Percentiles rank a stretch among this genome's conserved stretches.
Conservation (phyloP, 768 basidiomycete genomes). For the Grammothele lineata region DNA sequence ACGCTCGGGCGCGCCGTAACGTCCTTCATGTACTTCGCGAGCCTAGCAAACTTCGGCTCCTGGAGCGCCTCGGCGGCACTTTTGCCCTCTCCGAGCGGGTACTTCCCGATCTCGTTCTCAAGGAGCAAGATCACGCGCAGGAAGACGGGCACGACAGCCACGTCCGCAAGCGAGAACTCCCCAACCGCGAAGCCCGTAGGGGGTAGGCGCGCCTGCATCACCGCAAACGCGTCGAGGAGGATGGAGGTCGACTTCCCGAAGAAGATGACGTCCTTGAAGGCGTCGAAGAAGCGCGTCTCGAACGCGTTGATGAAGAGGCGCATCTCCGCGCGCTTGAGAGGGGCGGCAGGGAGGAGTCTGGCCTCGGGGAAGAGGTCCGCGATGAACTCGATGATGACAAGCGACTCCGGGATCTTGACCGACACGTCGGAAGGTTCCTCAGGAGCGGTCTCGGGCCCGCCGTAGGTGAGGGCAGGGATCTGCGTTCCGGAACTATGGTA, state of each 20-base stretch:
- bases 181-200: constrained; percentile 39
- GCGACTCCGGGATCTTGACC: constrained; percentile 56
- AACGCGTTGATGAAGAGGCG: constrained; percentile 58
- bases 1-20: constrained; percentile 50
- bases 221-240: constrained; percentile 39
- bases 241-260: constrained; percentile 37
- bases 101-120: constrained; percentile 50
- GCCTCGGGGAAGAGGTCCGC: constrained; percentile 51
- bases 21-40: constrained; percentile 43
- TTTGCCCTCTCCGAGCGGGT: constrained; percentile 42
- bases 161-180: constrained; percentile 56
- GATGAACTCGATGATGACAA: constrained; percentile 59
- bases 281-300: constrained; percentile 34
- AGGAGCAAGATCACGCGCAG: constrained; percentile 41
- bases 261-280: constrained; percentile 31
- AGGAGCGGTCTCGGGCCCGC: constrained; percentile 50
- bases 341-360: constrained; percentile 47
- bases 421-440: constrained; percentile 55
- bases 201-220: constrained; percentile 47
- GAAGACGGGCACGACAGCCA: constrained; percentile 55
- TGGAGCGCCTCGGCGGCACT: constrained; percentile 39
- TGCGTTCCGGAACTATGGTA: constrained; percentile 14
- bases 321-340: constrained; percentile 48
- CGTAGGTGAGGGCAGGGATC: constrained; percentile 58
- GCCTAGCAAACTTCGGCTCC: constrained; percentile 43